Base-by-base conservation (phyloP, 2,329 filamentous ascomycete genomes). In the Malbranchea zuffiana region DNA sequence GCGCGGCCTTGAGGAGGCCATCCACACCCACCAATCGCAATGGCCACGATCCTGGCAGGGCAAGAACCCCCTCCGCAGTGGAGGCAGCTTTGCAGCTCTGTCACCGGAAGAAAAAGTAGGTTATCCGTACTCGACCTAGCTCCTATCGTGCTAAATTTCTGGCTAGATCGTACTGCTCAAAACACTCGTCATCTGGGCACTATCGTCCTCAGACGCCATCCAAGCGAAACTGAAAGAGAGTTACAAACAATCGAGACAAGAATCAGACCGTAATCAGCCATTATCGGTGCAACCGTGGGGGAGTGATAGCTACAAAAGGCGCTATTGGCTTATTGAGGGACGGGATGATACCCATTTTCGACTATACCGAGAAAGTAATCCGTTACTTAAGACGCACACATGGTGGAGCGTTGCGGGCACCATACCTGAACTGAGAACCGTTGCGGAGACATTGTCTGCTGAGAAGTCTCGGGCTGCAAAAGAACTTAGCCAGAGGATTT, bases 341-440 rank as follows among this genome's bases (percentile, higher is more conserved):
- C 75, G 84, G 48, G 88, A 96, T 50, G 87, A 98, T 59, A 96
- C 88, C 3, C 74, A 82, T 44, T 98, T 98, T 60, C 76, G 90
- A 44, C 74, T 98, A 29, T 98, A 98, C 59, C 75, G 90, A 36
- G 90, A 98, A 61, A 88, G 83, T 61, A 92, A 93, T 52, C 81
- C 51, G 10, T 77, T 78, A 4, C 72, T 80, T 20, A 74, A 74
- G 52, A 74, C 81, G 30, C 80, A 80, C 44, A 85, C 83, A 16
- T 98, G 90, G 90, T 85, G 84, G 74, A 95, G 80, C 53, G 78
- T 96, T 27, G 90, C 90, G 11, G 85, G 88, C 5, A 80, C 71
- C 32, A 95, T 98, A 32, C 85, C 92, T 4, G 88, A 96, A 56
- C 67, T 95, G 44, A 79, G 74, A 49, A 67, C 62, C 4, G 65